These are phyloP conservation scores for Fusarium secorum DNA, from an alignment of 2,329 filamentous ascomycete species.

Conservation along the genomic window DNA sequence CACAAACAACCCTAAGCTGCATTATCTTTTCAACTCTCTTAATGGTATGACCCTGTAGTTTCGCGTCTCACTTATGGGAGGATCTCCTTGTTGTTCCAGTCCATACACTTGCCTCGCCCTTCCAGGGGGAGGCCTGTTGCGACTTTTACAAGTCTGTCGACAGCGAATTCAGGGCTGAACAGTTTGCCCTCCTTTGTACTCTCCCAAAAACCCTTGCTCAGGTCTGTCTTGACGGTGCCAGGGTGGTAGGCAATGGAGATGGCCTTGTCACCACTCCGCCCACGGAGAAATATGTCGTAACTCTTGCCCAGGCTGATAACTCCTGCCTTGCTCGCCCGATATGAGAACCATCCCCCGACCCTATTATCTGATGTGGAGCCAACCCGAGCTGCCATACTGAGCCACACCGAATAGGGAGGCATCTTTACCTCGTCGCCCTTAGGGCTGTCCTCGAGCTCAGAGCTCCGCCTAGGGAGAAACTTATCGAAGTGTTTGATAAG, in stretches of 20 bases:
- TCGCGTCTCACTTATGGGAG: not conserved
- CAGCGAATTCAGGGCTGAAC: conserved; percentile 72
- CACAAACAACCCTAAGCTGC: not conserved
- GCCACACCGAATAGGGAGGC: conserved; percentile 66
- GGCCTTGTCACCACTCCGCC: conserved; percentile 66
- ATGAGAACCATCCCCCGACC: conserved; percentile 83
- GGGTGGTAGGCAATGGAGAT: conserved; percentile 78
- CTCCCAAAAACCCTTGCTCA: conserved; percentile 77
- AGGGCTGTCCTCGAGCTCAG: conserved; percentile 45
- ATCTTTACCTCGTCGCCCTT: conserved; percentile 47
- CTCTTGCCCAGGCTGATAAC: conserved; percentile 76
- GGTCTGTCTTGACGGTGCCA: conserved; percentile 78
- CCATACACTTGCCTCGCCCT: conserved; percentile 71
- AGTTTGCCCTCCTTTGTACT: conserved; percentile 68
- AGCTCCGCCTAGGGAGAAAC: conserved; percentile 70
- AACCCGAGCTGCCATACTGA: conserved; percentile 81
- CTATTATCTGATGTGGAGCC: conserved; percentile 76
- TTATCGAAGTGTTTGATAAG: conserved; percentile 77
- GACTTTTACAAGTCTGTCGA: conserved; percentile 69
- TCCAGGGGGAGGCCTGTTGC: conserved; percentile 57
- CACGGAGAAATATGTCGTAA: conserved; percentile 72
- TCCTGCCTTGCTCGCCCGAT: conserved; percentile 78
- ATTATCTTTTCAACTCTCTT: not conserved
- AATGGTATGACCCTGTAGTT: not conserved
- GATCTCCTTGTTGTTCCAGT: conserved; percentile 71